Percentiles rank a stretch among this genome's conserved stretches.
These are phyloP conservation scores for Perkinsus olseni DNA, from an alignment of 169 alveolate genomes.

Conservation along the genomic window DNA sequence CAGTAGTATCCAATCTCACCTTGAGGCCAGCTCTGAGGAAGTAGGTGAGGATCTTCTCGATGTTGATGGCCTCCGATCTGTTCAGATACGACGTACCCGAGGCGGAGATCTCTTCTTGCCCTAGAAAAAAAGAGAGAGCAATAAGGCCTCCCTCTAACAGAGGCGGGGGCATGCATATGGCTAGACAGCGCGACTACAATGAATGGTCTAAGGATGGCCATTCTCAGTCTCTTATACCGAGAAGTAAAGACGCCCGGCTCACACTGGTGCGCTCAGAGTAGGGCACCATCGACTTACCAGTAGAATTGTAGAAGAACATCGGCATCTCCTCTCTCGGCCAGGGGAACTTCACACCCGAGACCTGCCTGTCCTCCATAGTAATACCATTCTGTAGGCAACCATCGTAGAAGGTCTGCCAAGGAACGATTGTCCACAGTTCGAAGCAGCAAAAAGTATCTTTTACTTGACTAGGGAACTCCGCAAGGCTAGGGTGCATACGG, in stretches of 20 bases:
- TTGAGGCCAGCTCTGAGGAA: constrained; percentile 61
- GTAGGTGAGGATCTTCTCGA: constrained; percentile 63
- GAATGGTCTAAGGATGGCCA: no score
- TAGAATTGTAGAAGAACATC: constrained; percentile 71
- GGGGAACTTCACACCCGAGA: constrained; percentile 43
- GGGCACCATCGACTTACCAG: constrained; percentile 24
- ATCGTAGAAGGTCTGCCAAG: constrained; percentile 74
- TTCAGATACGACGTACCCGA: constrained; percentile 81
- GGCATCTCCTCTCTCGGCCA: constrained; percentile 74
- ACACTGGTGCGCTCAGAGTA: background rate
- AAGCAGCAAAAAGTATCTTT: no score
- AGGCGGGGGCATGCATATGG: background rate
- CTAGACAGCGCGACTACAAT: constrained; percentile 2
- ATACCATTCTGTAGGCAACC: constrained; percentile 86
- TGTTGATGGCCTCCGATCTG: constrained; percentile 74
- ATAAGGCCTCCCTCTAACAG: background rate
- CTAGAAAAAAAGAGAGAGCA: background rate
- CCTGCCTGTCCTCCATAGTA: constrained; percentile 66
- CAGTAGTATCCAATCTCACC: background rate
- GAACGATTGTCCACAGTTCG: background rate
- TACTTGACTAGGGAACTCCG: constrained; percentile 74
- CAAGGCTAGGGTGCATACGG: constrained; percentile 91
- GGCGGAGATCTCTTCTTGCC: constrained; percentile 73
- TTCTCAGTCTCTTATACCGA: no score
- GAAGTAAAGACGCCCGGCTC: no score